Base-by-base conservation (phyloP, 2,329 filamentous ascomycete genomes). In the Ophiocordyceps camponoti-rufipedis region DNA sequence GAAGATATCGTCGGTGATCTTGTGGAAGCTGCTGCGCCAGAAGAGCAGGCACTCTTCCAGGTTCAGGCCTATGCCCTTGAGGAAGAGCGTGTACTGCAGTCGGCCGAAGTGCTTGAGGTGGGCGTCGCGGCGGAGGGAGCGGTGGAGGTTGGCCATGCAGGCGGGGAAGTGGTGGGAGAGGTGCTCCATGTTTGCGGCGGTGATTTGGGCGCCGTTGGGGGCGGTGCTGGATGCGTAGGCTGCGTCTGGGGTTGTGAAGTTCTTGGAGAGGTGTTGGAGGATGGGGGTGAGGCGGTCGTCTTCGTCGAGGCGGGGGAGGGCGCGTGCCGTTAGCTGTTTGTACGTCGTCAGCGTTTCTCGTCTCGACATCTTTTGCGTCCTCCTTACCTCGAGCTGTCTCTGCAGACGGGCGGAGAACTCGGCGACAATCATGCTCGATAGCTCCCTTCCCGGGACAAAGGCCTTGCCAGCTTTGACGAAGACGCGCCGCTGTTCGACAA, bases 31-130 rank as follows among this genome's bases (percentile, higher is more conserved):
- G 50, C 78, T 74, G 11, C 91, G 80, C 91, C 91, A 98, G 68
- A 98, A 98, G 12, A 86, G 54, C 23, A 98, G 73, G 54, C 79
- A 86, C 62, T 98, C 89, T 56, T 95, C 87, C n/a, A 98, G 68
- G 50, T 76, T 86, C 28, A 98, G 69, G 0, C 91, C 91, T 48
- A 96, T 86, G 40, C 91, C 91, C 63, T 98, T 98, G 48, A 98
- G 72, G 73, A 98, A 98, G 4, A 98, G 75, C 0, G 85, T 85
- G 68, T 96, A 98, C 64, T 98, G 91, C 10, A 96, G 70, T 51
- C 91, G 84, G 13, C 87, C 88, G 56, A 73, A 94, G 62, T 98
- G 88, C 64, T 95, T 95, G 50, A 98, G 70, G 58, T 98, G 88
- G 12, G 80, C 80, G 57, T 94, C 89, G 48, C 87, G 83, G 46